phyloP scores from a whole-genome alignment of 2,329 filamentous ascomycete genomes.

The Colletotrichum falcatum region DNA sequence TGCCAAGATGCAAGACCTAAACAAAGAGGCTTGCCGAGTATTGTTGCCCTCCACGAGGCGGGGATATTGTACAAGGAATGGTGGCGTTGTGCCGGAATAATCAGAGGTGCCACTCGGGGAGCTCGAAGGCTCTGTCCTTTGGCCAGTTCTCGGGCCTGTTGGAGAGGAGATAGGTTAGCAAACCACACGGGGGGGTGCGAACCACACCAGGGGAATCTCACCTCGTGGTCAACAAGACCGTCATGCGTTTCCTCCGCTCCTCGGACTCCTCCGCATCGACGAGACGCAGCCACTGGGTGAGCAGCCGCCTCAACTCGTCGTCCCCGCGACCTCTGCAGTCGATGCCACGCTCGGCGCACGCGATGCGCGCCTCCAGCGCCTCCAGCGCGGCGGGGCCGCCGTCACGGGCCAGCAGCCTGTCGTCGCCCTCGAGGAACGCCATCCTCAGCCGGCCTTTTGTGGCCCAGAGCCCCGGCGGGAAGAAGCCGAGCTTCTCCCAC shows the following conservation, averaged over 20 bases:
- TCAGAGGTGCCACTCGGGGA: slow-evolving; percentile 57
- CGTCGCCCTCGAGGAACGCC: slow-evolving; percentile 77
- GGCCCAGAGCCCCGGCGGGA: slow-evolving; percentile 64
- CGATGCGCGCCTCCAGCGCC: slow-evolving; percentile 74
- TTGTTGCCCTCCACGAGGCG: slow-evolving; percentile 4
- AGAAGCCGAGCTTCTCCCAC: slow-evolving; percentile 64
- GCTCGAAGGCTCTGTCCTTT: slow-evolving; percentile 53
- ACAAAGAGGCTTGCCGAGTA: background rate
- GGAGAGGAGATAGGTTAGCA: slow-evolving; percentile 29
- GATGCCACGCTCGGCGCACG: slow-evolving; percentile 77
- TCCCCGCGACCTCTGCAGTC: slow-evolving; percentile 69
- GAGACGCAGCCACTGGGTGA: slow-evolving; percentile 62
- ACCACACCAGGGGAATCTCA: slow-evolving; percentile 44
- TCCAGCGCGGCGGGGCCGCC: slow-evolving; percentile 72
- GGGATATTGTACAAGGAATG: slow-evolving; percentile 22
- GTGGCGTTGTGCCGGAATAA: too few relatives aligned
- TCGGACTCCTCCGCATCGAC: slow-evolving; percentile 53
- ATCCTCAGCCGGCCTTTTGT: slow-evolving; percentile 66
- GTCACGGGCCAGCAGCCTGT: slow-evolving; percentile 72
- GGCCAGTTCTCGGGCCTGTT: slow-evolving; percentile 56
- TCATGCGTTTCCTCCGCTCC: slow-evolving; percentile 54
- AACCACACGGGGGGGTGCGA: background rate
- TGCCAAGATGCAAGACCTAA: slow-evolving; percentile 5
- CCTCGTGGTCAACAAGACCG: slow-evolving; percentile 56
- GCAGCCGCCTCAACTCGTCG: slow-evolving; percentile 60